Conservation (phyloP, 2,329 filamentous ascomycete species). For the Monosporascus sp. region DNA sequence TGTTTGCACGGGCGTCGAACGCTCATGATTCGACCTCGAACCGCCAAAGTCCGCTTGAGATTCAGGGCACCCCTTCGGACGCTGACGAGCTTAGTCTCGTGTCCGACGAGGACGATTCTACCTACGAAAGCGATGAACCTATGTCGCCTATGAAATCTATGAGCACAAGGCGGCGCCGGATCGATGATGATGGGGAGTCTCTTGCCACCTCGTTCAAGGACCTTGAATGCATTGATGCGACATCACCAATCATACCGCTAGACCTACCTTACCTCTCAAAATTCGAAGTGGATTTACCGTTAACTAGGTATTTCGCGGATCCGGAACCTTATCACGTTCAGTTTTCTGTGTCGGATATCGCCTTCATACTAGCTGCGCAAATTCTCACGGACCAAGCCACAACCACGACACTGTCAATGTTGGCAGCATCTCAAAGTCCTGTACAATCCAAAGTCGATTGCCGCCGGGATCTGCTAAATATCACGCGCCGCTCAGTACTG, state of each 20-base stretch:
- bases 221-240: conserved; percentile 38
- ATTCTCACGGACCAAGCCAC: conserved; percentile 66
- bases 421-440: conserved; percentile 15
- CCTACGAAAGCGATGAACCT: conserved; percentile 44
- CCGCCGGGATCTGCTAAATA: conserved; percentile 36
- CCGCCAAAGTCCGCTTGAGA: conserved; percentile 32
- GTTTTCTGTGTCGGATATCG: conserved; percentile 46
- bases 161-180: conserved; percentile 33
- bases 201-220: conserved; percentile 48
- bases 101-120: conserved; percentile 53
- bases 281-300: conserved; percentile 43
- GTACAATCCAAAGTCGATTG: conserved; percentile 25
- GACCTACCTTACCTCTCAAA: conserved; percentile 46
- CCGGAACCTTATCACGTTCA: conserved; percentile 48
- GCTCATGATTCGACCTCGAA: conserved; percentile 29
- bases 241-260: conserved; percentile 40
- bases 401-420: conserved; percentile 39
- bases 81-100: conserved; percentile 44
- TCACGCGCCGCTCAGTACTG: conserved; percentile 43
- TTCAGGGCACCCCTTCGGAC: conserved; percentile 36
- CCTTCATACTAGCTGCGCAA: conserved; percentile 62
- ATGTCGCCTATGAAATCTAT: conserved; percentile 42
- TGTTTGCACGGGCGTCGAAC: conserved; percentile 33
- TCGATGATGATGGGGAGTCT: conserved; percentile 50
- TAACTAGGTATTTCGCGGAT: conserved; percentile 53